Conservation (phyloP, 805 yeast species). For the Saccharomycopsis sp. region DNA sequence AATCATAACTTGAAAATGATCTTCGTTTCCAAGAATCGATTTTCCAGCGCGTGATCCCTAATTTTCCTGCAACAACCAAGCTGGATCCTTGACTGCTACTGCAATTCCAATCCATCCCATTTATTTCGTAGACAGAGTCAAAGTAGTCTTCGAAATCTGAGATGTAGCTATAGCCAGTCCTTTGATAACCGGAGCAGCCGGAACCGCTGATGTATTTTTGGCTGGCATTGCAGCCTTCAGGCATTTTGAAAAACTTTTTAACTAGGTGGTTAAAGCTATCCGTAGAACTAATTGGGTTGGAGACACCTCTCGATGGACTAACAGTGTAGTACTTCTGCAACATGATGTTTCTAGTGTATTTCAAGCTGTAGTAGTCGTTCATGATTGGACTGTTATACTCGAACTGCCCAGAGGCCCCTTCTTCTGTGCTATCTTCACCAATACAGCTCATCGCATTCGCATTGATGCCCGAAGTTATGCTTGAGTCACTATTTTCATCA, state of each 20-base stretch:
- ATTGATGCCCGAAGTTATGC: neutral
- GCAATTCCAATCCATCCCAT: slow-evolving; percentile 56
- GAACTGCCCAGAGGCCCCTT: neutral
- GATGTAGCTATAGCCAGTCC: neutral
- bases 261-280: neutral
- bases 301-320: neutral
- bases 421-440: neutral
- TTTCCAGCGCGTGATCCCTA: slow-evolving; percentile 65
- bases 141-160: slow-evolving; percentile 2
- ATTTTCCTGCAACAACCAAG: slow-evolving; percentile 49
- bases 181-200: neutral
- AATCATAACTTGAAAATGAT: slow-evolving; percentile 49
- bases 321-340: slow-evolving; percentile 7
- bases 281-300: neutral
- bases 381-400: slow-evolving; percentile 1
- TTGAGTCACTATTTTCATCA: neutral
- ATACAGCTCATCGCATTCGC: no score
- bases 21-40: slow-evolving; percentile 59
- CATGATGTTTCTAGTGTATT: slow-evolving; percentile 2
- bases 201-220: neutral
- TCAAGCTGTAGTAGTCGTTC: slow-evolving; percentile 5
- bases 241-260: neutral
- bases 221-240: neutral
- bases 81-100: slow-evolving; percentile 41
- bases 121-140: slow-evolving; percentile 41